Conservation (phyloP, 441 rosid species). For the Aleurites moluccanus region DNA sequence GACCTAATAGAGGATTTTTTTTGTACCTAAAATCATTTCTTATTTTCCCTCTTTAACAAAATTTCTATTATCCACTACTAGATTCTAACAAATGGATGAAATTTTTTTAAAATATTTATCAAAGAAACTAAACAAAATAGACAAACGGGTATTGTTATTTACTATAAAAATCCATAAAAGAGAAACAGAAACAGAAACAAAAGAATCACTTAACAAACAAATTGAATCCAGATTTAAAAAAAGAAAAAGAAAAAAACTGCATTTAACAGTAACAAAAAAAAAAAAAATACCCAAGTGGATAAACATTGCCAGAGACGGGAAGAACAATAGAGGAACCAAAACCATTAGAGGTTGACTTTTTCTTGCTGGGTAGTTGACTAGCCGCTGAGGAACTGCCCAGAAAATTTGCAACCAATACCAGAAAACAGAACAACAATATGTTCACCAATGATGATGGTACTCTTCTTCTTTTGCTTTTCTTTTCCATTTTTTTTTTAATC, state of each 20-base stretch:
- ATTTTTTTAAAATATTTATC: not conserved
- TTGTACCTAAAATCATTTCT: no score
- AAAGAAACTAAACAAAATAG: not conserved
- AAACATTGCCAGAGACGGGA: constrained; percentile 71
- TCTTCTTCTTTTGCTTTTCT: constrained; percentile 2
- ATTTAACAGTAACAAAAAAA: not conserved
- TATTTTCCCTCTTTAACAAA: no score
- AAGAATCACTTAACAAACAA: not conserved
- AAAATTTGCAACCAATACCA: constrained; percentile 21
- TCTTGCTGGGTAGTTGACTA: constrained; percentile 30
- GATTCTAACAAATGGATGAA: not conserved
- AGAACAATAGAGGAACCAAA: constrained; percentile 57
- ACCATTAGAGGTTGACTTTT: constrained; percentile 27
- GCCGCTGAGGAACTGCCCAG: constrained; percentile 30
- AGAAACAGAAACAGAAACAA: not conserved
- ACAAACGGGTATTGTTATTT: not conserved
- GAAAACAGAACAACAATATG: constrained; percentile 9
- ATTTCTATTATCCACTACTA: no score
- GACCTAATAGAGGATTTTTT: not conserved
- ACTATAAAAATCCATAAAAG: not conserved
- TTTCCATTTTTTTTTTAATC: constrained; percentile 10
- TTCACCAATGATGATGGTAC: not conserved
- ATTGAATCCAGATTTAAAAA: constrained; percentile 2
- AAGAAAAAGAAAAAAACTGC: constrained; percentile 12
- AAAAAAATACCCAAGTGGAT: constrained; percentile 72